Conservation (phyloP, 352 stramenopile species). For the Globisporangium abappressorium region DNA sequence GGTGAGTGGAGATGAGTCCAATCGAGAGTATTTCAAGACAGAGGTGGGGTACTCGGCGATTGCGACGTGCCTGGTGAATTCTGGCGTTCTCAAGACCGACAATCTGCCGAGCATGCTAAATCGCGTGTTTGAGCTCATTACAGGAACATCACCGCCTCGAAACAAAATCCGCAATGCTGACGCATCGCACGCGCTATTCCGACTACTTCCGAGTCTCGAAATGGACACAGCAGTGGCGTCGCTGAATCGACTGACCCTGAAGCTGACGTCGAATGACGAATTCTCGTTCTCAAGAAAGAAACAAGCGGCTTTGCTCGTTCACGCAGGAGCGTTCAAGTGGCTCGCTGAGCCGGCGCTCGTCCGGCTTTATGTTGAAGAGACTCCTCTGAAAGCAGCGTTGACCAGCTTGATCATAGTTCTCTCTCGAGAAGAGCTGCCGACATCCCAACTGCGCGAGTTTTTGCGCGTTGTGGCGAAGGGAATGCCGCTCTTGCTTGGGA, state of each 20-base stretch:
- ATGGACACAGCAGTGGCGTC: constrained; percentile 22
- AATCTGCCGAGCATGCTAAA: constrained; percentile 37
- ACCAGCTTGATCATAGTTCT: constrained; percentile 42
- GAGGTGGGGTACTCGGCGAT: constrained; percentile 47
- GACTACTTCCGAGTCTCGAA: constrained; percentile 37
- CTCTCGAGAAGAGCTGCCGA: constrained; percentile 45
- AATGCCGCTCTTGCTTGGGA: constrained; percentile 47
- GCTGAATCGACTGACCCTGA: constrained; percentile 40
- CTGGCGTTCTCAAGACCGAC: constrained; percentile 38
- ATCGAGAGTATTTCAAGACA: constrained; percentile 36
- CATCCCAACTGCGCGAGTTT: constrained; percentile 48
- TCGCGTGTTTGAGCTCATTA: constrained; percentile 60
- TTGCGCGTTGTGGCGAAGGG: constrained; percentile 45
- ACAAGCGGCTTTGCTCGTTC: constrained; percentile 43
- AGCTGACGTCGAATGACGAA: constrained; percentile 44
- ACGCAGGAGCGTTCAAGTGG: constrained; percentile 58
- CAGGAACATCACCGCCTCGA: constrained; percentile 25
- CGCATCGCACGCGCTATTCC: constrained; percentile 52
- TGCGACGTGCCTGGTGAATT: constrained; percentile 56
- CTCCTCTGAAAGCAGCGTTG: constrained; percentile 32
- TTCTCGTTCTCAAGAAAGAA: constrained; percentile 45
- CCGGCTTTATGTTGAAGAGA: constrained; percentile 30
- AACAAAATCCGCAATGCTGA: constrained; percentile 61
- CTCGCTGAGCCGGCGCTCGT: constrained; percentile 39
- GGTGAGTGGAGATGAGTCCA: constrained; percentile 22